Evolutionary conservation across 148 eudicot species (phyloP).

Genomic region (Bassia scoparia): DNA sequence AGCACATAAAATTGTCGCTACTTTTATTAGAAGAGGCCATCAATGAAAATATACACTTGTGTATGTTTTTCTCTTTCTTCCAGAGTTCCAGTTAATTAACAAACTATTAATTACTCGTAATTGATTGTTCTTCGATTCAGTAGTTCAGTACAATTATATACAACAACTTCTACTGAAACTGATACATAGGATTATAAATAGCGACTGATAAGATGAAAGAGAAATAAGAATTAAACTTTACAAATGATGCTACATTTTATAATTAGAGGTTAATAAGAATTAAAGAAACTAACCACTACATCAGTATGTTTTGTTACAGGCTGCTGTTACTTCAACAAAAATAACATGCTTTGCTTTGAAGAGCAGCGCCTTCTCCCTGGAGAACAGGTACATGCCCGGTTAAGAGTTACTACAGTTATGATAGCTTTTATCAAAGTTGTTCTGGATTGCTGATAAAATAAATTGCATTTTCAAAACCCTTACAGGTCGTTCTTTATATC

Average conservation of each 20-base stretch:
- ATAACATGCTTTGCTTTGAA: conserved; percentile 94
- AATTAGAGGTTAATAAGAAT: conserved; percentile 13
- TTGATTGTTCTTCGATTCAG: too few species aligned
- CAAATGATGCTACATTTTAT: neutral
- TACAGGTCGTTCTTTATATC: conserved; percentile 69
- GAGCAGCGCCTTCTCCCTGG: conserved; percentile 96
- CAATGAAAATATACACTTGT: too few species aligned
- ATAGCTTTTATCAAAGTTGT: neutral
- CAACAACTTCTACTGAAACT: conserved; percentile 1
- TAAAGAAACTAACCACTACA: neutral
- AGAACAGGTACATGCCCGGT: conserved; percentile 99
- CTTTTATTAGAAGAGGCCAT: too few species aligned
- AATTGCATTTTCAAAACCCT: neutral
- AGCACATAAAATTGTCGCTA: too few species aligned
- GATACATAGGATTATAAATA: too few species aligned
- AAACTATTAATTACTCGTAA: too few species aligned
- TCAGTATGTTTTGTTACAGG: conserved; percentile 49
- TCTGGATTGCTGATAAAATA: neutral
- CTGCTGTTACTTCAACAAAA: conserved; percentile 95
- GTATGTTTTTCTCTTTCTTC: too few species aligned
- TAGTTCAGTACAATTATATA: conserved; percentile 12
- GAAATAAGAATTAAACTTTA: neutral
- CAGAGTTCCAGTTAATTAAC: too few species aligned
- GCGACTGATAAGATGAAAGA: neutral
- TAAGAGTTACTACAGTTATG: conserved; percentile 30